Base-by-base conservation (phyloP, 1,139 yeast genomes). In the Scheffersomyces segobiensis region DNA sequence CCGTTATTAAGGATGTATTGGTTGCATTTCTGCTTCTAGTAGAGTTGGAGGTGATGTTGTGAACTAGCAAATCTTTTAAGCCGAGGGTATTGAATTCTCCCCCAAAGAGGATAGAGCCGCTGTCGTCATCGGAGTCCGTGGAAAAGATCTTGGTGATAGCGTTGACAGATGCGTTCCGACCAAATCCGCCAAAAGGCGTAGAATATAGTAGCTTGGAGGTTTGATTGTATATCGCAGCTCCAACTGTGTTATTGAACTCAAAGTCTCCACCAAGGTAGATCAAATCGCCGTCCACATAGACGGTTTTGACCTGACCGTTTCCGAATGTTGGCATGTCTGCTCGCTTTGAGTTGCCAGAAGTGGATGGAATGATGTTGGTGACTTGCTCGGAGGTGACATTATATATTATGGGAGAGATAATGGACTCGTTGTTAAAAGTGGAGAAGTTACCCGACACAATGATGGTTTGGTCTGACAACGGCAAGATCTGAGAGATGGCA, bases 221-320 rank as follows among this genome's bases (percentile, higher is more conserved):
- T n/a, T 76, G 69, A 69, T 91, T 82, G 79, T 91, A 93, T 10
- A 87, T 74, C 12, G 91, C 88, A 0, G 85, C 89, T 55, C 95
- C 91, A 60, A 82, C 74, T 0, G 89, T 80, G 50, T 79, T 73
- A 59, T 84, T 78, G 67, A 73, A 88, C 18, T 80, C 72, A 65
- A 95, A 86, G 60, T 85, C 79, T 32, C 99, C 99, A 12, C 98
- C 99, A 56, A 91, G 81, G 68, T 91, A 93, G 0, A 93, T 80
- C 26, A 83, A 63, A 19, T 82, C 76, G 46, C 75, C 72, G 59
- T 82, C 84, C 2, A 76, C 66, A 66, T 78, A 81, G 0, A 87
- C 77, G 0, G 91, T 76, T 22, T 73, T 75, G 5, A 89, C 85
- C 0, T 78, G 66, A 0, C 96, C 96, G 49, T 74, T 64, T 61